Evolutionary conservation across 352 stramenopile species (phyloP), one percentile per base, ranked within the genome.

Genomic region (Phytophthora citrophthora): DNA sequence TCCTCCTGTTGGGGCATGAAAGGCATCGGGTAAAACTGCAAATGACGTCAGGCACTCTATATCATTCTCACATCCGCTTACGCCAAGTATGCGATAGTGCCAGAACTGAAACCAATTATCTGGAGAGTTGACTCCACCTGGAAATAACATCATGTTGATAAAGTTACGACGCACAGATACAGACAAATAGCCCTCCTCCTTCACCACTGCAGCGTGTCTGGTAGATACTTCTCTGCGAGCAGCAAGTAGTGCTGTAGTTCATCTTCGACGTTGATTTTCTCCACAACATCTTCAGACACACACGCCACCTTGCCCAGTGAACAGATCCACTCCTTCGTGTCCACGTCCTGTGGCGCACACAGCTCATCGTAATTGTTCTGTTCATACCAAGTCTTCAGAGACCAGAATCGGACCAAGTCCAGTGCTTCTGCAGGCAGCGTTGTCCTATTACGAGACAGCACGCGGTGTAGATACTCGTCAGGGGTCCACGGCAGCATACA

Each of bases 151-250:
- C 10, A 43, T 50, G 29, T 55, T 57, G 20, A 57, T 56, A 63
- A 46, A 68, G n/a, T 62, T 52, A 65, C 46, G 18, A 45, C 26
- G 13, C 16, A 50, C 16, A 51, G 3, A 34, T 39, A 57, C 49
- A 56, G 12, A 49, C 16, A 56, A 12, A 13, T 20, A 31, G 5
- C 13, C n/a, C 38, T 20, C 36, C 16, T 45, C 29, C n/a, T 60
- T 89, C 53, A 94, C 87, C 87, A 95, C n/a, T 86, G 76, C 1
- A 95, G 66, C 39, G 78, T 72, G 1, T 73, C 52, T 2, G 83
- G 85, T 2, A 95, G 53, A 67, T 93, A 95, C 55, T 95, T 95
- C 31, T 87, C 67, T 1, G 72, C 78, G 24, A 95, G 75, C 12
- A 59, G 57, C 38, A 90, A 56, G 54, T 90, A 94, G 69, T 95